phyloP scores from a whole-genome alignment of 768 basidiomycete genomes.

The Paxillus ammoniavirescens region DNA sequence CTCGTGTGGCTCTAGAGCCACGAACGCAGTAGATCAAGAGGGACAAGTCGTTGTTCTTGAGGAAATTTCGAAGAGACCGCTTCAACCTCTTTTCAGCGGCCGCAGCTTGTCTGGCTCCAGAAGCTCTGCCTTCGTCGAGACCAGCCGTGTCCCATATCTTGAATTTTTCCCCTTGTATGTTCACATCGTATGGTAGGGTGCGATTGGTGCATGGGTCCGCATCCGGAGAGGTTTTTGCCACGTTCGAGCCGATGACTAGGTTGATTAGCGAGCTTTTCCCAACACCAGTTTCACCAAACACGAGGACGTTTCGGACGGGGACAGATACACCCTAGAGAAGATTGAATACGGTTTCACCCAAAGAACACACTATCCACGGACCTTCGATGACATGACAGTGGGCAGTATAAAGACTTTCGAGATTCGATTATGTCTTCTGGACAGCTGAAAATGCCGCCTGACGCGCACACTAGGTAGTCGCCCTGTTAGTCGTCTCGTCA shows the following conservation, averaged over 20 bases:
- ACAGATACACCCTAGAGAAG: slow-evolving; percentile 1
- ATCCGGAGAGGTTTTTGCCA: slow-evolving; percentile 32
- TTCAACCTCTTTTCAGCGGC: slow-evolving; percentile 28
- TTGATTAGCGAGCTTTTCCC: slow-evolving; percentile 47
- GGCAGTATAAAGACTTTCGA: too few species aligned
- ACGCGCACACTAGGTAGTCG: too few species aligned
- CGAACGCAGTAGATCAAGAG: slow-evolving; percentile 43
- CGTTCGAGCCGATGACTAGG: slow-evolving; percentile 30
- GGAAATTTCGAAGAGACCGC: slow-evolving; percentile 29
- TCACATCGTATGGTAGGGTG: slow-evolving; percentile 22
- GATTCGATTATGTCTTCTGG: too few species aligned
- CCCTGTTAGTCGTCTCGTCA: too few species aligned
- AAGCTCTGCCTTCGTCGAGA: slow-evolving; percentile 31
- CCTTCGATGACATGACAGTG: slow-evolving; percentile 3
- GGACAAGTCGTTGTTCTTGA: slow-evolving; percentile 34
- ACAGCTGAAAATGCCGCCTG: too few species aligned
- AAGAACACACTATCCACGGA: slow-evolving; percentile 9
- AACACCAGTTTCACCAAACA: slow-evolving; percentile 45
- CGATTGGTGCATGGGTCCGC: slow-evolving; percentile 37
- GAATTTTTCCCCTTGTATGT: slow-evolving; percentile 18
- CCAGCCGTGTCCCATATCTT: slow-evolving; percentile 34
- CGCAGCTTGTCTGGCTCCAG: slow-evolving; percentile 22
- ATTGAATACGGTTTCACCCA: slow-evolving; percentile 1
- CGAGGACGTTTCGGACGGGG: slow-evolving; percentile 31
- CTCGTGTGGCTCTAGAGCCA: slow-evolving; percentile 38